Percentiles rank a stretch among this genome's conserved stretches.
Conservation (phyloP, 1,139 yeast genomes). For the Blastobotrys buckinghamii region DNA sequence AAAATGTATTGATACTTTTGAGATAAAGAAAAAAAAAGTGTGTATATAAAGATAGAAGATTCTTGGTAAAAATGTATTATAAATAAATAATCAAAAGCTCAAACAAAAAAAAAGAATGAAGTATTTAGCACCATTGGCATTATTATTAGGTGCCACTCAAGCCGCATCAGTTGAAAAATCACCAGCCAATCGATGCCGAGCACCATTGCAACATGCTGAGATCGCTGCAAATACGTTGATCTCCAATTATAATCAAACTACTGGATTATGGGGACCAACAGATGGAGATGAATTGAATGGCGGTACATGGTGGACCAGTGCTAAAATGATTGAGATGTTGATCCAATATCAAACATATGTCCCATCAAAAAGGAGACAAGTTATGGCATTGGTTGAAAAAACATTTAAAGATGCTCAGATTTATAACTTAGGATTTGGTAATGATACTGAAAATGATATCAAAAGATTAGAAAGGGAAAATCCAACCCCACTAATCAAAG, state of each 20-base stretch:
- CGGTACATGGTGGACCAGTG: constrained; percentile 12
- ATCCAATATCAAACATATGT: constrained; percentile 1
- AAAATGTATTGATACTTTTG: too few relatives aligned
- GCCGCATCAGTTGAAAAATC: too few relatives aligned
- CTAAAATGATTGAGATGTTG: constrained; percentile 5
- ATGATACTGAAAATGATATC: constrained; percentile 1
- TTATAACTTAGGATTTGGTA: constrained; percentile 4
- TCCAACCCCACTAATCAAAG: constrained; percentile 13
- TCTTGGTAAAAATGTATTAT: too few relatives aligned
- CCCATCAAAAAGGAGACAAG: background rate
- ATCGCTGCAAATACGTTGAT: background rate
- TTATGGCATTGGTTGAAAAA: background rate
- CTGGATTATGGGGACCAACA: background rate
- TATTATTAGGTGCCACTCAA: too few relatives aligned
- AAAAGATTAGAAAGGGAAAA: background rate
- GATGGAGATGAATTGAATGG: background rate
- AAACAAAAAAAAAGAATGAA: too few relatives aligned
- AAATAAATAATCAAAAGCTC: too few relatives aligned
- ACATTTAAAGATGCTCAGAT: constrained; percentile 9
- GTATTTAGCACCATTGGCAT: too few relatives aligned
- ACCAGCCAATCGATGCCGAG: background rate
- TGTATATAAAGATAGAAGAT: too few relatives aligned
- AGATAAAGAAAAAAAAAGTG: too few relatives aligned
- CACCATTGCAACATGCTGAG: background rate
- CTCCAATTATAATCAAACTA: background rate